These are phyloP conservation scores for Nakaseomyces sp. DNA, from an alignment of 1,139 yeast genomes.

Conservation along the genomic window DNA sequence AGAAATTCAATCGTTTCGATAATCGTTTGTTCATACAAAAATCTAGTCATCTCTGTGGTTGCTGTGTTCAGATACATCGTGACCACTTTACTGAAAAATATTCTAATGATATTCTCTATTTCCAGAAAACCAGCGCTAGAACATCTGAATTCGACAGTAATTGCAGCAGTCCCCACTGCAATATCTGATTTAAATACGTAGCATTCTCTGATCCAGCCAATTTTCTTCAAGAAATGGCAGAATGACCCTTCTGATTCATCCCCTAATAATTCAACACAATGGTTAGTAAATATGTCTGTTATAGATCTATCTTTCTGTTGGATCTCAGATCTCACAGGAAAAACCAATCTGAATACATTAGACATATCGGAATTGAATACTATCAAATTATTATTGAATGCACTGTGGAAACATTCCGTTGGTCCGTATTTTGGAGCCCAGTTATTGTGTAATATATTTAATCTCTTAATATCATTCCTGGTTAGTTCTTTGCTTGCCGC, in stretches of 20 bases:
- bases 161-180: conserved; percentile 30
- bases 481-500: neutral
- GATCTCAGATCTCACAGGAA: conserved; percentile 31
- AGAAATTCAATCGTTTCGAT: conserved; percentile 40
- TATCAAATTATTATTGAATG: conserved; percentile 18
- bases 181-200: conserved; percentile 37
- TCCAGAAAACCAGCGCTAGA: conserved; percentile 37
- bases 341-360: conserved; percentile 33
- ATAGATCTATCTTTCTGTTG: neutral
- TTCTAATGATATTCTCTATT: conserved; percentile 28
- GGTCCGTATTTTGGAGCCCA: conserved; percentile 18
- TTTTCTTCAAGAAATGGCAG: conserved; percentile 31
- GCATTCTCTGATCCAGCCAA: conserved; percentile 33
- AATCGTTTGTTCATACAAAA: conserved; percentile 39
- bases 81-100: conserved; percentile 29
- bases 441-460: conserved; percentile 13
- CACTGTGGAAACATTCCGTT: conserved; percentile 18
- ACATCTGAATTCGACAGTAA: conserved; percentile 41
- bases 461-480: conserved; percentile 1
- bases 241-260: conserved; percentile 48
- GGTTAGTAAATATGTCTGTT: conserved; percentile 13
- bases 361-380: conserved; percentile 28
- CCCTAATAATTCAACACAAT: conserved; percentile 55
- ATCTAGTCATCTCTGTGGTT: conserved; percentile 31
- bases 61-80: conserved; percentile 19